phyloP scores from a whole-genome alignment of 352 stramenopile genomes.

The Globisporangium nunn region DNA sequence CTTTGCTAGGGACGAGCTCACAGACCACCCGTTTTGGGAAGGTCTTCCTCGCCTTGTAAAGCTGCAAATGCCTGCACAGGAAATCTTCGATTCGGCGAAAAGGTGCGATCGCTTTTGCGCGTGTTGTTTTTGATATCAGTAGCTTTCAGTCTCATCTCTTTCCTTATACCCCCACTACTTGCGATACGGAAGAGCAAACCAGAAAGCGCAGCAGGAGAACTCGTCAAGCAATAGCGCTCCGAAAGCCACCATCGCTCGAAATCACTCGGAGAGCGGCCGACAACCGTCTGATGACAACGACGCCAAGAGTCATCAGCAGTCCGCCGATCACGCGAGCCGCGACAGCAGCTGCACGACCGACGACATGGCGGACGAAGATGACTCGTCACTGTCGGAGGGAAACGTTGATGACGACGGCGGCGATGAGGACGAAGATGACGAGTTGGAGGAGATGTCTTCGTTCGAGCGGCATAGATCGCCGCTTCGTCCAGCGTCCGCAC shows the following conservation, averaged over 20 bases:
- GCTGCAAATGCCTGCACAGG: constrained; percentile 47
- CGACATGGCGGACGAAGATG: constrained; percentile 8
- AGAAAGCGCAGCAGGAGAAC: not conserved
- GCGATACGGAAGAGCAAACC: not conserved
- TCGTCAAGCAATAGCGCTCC: not conserved
- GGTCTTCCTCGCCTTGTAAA: constrained; percentile 18
- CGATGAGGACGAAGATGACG: not conserved
- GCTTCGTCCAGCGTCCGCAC: constrained; percentile 17
- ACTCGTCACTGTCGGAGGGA: not conserved
- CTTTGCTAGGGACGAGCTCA: constrained; percentile 46
- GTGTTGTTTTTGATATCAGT: not conserved
- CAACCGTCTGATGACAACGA: not conserved
- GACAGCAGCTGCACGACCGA: constrained; percentile 16
- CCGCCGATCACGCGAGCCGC: constrained; percentile 1
- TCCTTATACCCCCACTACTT: no score
- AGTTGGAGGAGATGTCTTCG: not conserved
- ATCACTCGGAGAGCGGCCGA: not conserved
- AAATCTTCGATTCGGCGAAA: constrained; percentile 36
- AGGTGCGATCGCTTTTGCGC: not conserved
- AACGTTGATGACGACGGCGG: not conserved
- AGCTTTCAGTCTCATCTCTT: no score
- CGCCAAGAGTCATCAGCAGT: not conserved
- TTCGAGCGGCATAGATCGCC: not conserved
- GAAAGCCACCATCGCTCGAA: not conserved
- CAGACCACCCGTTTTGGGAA: constrained; percentile 68